phyloP scores from a whole-genome alignment of 2,329 filamentous ascomycete genomes.

The Daldinia eschscholtzii region DNA sequence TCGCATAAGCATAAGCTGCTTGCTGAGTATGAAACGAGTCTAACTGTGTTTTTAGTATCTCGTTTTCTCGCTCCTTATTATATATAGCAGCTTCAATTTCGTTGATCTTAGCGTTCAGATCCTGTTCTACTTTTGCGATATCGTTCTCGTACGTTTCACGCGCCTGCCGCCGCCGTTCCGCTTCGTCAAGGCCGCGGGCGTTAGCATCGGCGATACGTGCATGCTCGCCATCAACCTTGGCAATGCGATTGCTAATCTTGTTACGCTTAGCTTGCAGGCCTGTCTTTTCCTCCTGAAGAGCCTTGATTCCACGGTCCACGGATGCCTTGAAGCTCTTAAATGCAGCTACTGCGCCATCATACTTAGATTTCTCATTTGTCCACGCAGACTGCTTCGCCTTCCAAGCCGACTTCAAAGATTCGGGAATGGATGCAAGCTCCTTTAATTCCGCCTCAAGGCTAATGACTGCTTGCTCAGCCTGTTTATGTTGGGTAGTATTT shows the following conservation, averaged over 20 bases:
- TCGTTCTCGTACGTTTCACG: slow-evolving; percentile 63
- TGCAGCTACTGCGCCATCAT: slow-evolving; percentile 67
- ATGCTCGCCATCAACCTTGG: slow-evolving; percentile 79
- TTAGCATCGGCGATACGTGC: slow-evolving; percentile 78
- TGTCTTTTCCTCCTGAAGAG: slow-evolving; percentile 73
- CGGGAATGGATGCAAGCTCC: slow-evolving; percentile 72
- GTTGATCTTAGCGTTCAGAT: slow-evolving; percentile 57
- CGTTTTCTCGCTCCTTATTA: slow-evolving; percentile 58
- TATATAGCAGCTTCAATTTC: slow-evolving; percentile 54
- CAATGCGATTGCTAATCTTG: slow-evolving; percentile 77
- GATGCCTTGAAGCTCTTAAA: slow-evolving; percentile 71
- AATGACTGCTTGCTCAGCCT: slow-evolving; percentile 68
- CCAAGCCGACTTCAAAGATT: slow-evolving; percentile 70
- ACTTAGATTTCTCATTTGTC: slow-evolving; percentile 68
- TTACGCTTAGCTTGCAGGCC: slow-evolving; percentile 76
- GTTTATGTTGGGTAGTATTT: slow-evolving; percentile 79
- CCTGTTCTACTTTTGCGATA: slow-evolving; percentile 60
- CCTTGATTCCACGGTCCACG: slow-evolving; percentile 72
- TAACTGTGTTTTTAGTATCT: slow-evolving; percentile 56
- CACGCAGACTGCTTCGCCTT: slow-evolving; percentile 66
- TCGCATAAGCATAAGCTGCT: slow-evolving; percentile 51
- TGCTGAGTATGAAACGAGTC: slow-evolving; percentile 56
- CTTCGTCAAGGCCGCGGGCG: slow-evolving; percentile 72
- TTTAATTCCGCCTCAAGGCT: slow-evolving; percentile 71
- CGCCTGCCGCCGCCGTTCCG: slow-evolving; percentile 69